Evolutionary conservation across 129 eudicot species (phyloP).

Genomic region (Arctium lappa): DNA sequence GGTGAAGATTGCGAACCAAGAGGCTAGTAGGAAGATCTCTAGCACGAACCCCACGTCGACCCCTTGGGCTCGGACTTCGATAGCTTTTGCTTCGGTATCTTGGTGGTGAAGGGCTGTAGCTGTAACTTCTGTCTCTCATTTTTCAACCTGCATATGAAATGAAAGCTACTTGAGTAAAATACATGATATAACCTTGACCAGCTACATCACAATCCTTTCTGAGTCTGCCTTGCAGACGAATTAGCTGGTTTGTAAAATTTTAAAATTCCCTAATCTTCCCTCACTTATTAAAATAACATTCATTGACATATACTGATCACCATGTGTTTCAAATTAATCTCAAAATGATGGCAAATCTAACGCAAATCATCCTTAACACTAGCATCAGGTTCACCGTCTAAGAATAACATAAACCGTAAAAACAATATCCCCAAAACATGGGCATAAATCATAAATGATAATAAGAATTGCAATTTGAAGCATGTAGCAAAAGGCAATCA

Average conservation of each 20-base stretch:
- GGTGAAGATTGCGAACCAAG: constrained; percentile 77
- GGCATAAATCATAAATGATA: background rate
- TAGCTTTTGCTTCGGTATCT: constrained; percentile 57
- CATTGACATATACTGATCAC: background rate
- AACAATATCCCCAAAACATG: background rate
- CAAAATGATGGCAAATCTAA: background rate
- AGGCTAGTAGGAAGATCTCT: constrained; percentile 76
- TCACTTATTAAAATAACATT: background rate
- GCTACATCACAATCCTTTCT: background rate
- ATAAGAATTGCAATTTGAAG: background rate
- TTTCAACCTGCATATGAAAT: constrained; percentile 25
- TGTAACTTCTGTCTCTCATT: constrained; percentile 80
- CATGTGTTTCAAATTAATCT: background rate
- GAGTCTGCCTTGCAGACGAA: background rate
- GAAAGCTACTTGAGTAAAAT: background rate
- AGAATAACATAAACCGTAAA: background rate
- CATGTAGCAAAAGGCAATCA: constrained; percentile 4
- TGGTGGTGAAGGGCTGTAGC: constrained; percentile 79
- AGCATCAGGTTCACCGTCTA: constrained; percentile 2
- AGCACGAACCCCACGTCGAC: constrained; percentile 43
- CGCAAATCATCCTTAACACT: background rate
- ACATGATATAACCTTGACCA: background rate
- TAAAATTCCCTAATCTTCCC: background rate
- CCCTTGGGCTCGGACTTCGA: constrained; percentile 75
- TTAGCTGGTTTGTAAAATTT: background rate